A percentile compares a stretch with the other conserved stretches of the same genome.
phyloP scores from a whole-genome alignment of 2,329 filamentous ascomycete species.

The Colletotrichum caudatum region DNA sequence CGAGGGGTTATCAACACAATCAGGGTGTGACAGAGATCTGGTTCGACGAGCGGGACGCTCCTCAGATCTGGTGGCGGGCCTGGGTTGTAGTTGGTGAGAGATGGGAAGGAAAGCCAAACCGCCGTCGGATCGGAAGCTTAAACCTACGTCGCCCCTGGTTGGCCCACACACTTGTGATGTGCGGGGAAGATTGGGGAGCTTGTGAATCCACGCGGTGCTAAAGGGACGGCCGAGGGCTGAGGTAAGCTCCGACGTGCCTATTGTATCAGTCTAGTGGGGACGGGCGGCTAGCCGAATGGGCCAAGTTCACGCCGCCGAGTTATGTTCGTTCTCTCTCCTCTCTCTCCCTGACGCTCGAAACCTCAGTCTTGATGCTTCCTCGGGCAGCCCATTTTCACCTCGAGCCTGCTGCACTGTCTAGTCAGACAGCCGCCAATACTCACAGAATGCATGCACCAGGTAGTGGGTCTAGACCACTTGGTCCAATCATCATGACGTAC shows the following conservation, averaged over 20 bases:
- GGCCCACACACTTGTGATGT: constrained; percentile 6
- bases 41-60: constrained; percentile 1
- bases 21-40: background rate
- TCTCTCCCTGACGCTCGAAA: background rate
- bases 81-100: background rate
- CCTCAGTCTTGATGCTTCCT: background rate
- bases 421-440: background rate
- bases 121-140: constrained; percentile 31
- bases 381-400: background rate
- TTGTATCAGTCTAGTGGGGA: constrained; percentile 36
- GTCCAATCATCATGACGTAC: constrained; percentile 5
- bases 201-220: constrained; percentile 15
- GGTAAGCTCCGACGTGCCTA: constrained; percentile 35
- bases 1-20: background rate
- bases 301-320: constrained; percentile 12
- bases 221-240: background rate
- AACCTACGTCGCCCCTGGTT: constrained; percentile 33
- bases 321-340: background rate
- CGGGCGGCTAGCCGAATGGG: constrained; percentile 11
- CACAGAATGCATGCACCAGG: background rate
- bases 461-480: too few species aligned
- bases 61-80: background rate
- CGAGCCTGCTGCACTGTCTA: background rate
- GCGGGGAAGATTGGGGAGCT: constrained; percentile 2
- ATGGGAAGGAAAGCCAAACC: background rate